Percentiles rank a stretch among this genome's conserved stretches.
phyloP scores from a whole-genome alignment of 208 protist genomes.

The Crithidia bombi region DNA sequence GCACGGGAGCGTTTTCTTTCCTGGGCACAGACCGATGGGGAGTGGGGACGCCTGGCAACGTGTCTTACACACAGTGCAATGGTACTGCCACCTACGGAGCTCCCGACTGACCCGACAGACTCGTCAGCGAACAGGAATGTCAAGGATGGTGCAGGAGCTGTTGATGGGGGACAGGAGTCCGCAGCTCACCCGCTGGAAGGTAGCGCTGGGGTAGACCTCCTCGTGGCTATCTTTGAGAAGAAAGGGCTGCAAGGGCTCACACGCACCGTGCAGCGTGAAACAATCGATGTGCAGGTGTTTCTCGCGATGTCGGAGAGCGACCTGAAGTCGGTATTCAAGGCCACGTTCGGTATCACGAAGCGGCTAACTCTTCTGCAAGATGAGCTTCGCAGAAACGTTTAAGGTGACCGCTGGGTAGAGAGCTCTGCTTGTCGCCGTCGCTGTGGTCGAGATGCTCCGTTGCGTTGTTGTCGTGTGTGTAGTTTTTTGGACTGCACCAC shows the following conservation, averaged over 20 bases:
- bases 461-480: background rate
- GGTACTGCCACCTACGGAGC: slow-evolving; percentile 47
- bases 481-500: too few relatives aligned
- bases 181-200: slow-evolving; percentile 38
- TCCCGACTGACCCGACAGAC: background rate
- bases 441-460: too few relatives aligned
- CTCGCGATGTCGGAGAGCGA: slow-evolving; percentile 76
- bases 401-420: background rate
- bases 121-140: background rate
- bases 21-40: slow-evolving; percentile 35
- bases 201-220: slow-evolving; percentile 41
- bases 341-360: slow-evolving; percentile 82
- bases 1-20: slow-evolving; percentile 28
- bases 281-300: slow-evolving; percentile 86
- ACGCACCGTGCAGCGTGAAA: slow-evolving; percentile 50
- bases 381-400: slow-evolving; percentile 61
- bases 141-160: background rate
- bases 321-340: slow-evolving; percentile 77
- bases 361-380: slow-evolving; percentile 77
- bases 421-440: background rate
- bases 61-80: slow-evolving; percentile 53
- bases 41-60: slow-evolving; percentile 36
- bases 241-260: slow-evolving; percentile 64
- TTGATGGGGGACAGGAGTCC: background rate
- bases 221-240: slow-evolving; percentile 64